Base-by-base conservation (phyloP, 495 filamentous ascomycete species). In the Daldinia childiae region DNA sequence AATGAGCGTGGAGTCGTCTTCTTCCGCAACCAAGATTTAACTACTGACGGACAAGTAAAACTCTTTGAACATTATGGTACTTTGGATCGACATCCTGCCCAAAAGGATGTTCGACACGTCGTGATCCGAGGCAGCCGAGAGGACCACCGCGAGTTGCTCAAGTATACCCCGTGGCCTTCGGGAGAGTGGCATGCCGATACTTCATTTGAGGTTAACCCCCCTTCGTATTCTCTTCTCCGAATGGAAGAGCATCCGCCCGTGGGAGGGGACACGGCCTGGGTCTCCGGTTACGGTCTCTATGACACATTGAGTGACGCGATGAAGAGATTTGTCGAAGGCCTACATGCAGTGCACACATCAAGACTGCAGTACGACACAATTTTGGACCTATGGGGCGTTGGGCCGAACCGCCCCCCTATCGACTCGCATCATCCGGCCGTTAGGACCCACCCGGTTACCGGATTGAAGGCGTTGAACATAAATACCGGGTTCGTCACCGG, bases 381-480 rank as follows among this genome's bases (percentile, higher is more conserved):
- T 30, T 68, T 85, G 41, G 84, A 86, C 45, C 76, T 84, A 11
- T 86, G 84, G 82, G 80, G 80, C 51, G 79, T 77, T 5, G 78
- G 76, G 1, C 85, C 85, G 15, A 86, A 82, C 74, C 78, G 83
- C 0, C 79, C 83, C 1, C 85, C 86, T 3, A 80, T 87, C 65
- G 84, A 86, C 68, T 82, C 82, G 5, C 85, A 87, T 64, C 85
- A 88, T 64, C 86, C 84, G 1, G 85, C 84, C 39, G 83, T 87
- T 8, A 74, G 83, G 45, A 88, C 85, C 11, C 85, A 88, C 66
- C 85, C 86, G 0, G 85, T 87, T 4, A 87, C 86, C 7, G 79
- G 82, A 3, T 74, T 85, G 19, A 86, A 85, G 67, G 80, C 84
- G 17, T 71, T 86, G 32, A 84, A 87, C 62, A 76, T 87, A 17